These are phyloP conservation scores for Trichophyton verrucosum DNA, from an alignment of 2,329 filamentous ascomycete genomes.

Conservation along the genomic window DNA sequence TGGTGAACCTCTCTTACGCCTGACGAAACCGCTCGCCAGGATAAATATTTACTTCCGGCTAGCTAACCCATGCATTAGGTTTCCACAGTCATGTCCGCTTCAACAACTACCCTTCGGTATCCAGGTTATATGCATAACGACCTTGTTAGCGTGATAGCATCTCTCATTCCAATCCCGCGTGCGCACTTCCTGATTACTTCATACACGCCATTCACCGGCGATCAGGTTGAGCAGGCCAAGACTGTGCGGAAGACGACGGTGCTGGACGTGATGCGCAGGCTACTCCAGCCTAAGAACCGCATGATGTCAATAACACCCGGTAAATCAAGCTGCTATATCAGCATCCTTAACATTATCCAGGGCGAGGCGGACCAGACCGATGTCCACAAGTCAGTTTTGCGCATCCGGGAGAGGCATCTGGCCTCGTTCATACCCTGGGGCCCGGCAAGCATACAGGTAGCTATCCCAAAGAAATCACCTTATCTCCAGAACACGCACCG, in stretches of 20 bases:
- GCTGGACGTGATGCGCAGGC: conserved; percentile 87
- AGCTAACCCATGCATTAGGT: conserved; percentile 37
- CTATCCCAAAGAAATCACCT: conserved; percentile 88
- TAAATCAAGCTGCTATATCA: conserved; percentile 98
- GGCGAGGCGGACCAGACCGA: conserved; percentile 96
- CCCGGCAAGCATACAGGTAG: conserved; percentile 93
- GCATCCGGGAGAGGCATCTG: conserved; percentile 84
- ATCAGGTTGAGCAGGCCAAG: conserved; percentile 93
- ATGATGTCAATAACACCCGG: conserved; percentile 95
- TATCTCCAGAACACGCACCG: conserved; percentile 90
- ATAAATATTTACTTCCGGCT: not conserved
- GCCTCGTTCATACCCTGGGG: conserved; percentile 98
- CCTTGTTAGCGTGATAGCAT: conserved; percentile 89
- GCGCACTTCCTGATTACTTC: conserved; percentile 98
- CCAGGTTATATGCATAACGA: conserved; percentile 99
- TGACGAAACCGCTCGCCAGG: not conserved
- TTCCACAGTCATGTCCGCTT: conserved; percentile 96
- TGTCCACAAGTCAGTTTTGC: conserved; percentile 91
- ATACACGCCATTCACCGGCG: conserved; percentile 93
- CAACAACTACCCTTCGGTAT: conserved; percentile 90
- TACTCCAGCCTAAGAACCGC: conserved; percentile 95
- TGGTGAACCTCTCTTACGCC: conserved; percentile 42
- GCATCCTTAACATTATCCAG: conserved; percentile 96
- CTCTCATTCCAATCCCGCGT: conserved; percentile 86
- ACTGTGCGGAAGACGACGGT: conserved; percentile 97